Percentiles rank a stretch among this genome's conserved stretches.
These are phyloP conservation scores for Lactarius akahatsu DNA, from an alignment of 768 basidiomycete genomes.

Conservation along the genomic window DNA sequence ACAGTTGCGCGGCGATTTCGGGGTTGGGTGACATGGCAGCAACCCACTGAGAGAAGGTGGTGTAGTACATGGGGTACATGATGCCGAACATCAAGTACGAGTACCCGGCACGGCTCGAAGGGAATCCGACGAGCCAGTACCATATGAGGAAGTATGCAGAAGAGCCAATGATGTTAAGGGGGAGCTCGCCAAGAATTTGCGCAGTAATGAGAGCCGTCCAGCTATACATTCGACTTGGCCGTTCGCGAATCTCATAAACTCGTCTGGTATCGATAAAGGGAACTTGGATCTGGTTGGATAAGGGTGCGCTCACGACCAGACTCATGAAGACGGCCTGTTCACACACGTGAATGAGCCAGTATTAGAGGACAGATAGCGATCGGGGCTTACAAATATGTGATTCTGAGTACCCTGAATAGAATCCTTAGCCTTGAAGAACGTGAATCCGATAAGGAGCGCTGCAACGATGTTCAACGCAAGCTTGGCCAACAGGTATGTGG, in stretches of 20 bases:
- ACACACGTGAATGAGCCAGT: not conserved
- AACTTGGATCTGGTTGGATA: conserved; percentile 45
- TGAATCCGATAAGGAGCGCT: conserved; percentile 44
- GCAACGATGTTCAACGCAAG: conserved; percentile 37
- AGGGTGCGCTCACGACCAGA: conserved; percentile 37
- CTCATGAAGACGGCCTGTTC: conserved; percentile 39
- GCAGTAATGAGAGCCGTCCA: conserved; percentile 41
- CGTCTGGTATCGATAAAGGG: conserved; percentile 41
- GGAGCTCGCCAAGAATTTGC: conserved; percentile 43
- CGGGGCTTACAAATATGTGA: conserved; percentile 42
- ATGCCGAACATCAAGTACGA: conserved; percentile 42
- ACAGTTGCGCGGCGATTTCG: conserved; percentile 42
- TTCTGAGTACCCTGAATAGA: conserved; percentile 44
- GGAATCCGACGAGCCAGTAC: conserved; percentile 49
- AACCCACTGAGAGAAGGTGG: conserved; percentile 43
- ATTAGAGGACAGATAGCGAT: not conserved
- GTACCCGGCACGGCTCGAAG: conserved; percentile 40
- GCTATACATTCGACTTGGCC: conserved; percentile 44
- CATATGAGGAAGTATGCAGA: conserved; percentile 48
- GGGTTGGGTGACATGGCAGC: conserved; percentile 45
- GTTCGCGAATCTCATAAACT: conserved; percentile 45
- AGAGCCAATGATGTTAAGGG: conserved; percentile 44
- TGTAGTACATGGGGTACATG: conserved; percentile 45
- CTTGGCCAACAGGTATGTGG: conserved; percentile 43
- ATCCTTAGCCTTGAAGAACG: conserved; percentile 41